A percentile compares a stretch with the other conserved stretches of the same genome.
phyloP scores from a whole-genome alignment of 176 grass and related monocot species.

The Saccharum officinarum region DNA sequence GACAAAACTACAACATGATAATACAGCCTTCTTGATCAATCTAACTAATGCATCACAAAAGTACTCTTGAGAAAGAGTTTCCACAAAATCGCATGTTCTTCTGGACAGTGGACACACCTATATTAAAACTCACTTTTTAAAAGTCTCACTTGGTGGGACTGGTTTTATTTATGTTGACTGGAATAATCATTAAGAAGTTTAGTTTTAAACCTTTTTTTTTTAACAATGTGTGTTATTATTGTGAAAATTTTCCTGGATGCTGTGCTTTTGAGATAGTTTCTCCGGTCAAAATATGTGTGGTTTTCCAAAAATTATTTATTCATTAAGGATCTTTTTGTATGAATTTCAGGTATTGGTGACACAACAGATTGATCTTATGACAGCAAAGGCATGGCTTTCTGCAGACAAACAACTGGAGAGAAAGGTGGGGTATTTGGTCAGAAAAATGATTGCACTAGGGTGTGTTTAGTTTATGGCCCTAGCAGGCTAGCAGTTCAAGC shows the following conservation, averaged over 20 bases:
- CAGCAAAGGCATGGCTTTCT: conserved; percentile 82
- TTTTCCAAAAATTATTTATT: neutral
- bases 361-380: conserved; percentile 80
- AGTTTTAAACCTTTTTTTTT: neutral
- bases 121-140: neutral
- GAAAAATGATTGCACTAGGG: conserved; percentile 1
- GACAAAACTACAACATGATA: neutral
- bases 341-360: conserved; percentile 61
- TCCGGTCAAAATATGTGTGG: neutral
- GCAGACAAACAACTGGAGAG: conserved; percentile 71
- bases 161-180: neutral
- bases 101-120: neutral
- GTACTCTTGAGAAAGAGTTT: neutral
- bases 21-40: neutral
- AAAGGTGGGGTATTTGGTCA: conserved; percentile 53
- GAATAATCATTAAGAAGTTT: neutral
- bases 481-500: neutral
- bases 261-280: neutral
- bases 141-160: neutral
- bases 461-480: neutral
- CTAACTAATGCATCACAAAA: neutral
- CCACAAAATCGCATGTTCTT: neutral
- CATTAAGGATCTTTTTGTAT: neutral
- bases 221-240: neutral
- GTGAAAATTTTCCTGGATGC: neutral